Evolutionary conservation across 345 rosid species (phyloP).

Genomic region (Acer saccharum): DNA sequence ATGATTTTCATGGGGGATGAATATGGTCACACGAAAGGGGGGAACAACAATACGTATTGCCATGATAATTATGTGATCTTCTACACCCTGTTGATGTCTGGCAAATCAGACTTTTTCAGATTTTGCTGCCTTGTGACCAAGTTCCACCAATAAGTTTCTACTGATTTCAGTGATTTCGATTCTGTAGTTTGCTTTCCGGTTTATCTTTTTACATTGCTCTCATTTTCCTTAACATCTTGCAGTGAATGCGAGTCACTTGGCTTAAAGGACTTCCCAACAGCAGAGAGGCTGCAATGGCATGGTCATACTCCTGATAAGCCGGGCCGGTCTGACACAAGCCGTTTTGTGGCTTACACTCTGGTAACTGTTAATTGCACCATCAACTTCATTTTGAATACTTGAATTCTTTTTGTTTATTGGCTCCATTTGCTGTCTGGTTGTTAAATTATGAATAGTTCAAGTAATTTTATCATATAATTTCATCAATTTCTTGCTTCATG

Average conservation of each 20-base stretch:
- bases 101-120: constrained; percentile 65
- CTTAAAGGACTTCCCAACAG: constrained; percentile 81
- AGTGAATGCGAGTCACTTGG: constrained; percentile 94
- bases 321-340: constrained; percentile 87
- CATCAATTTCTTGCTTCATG: not conserved
- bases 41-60: constrained; percentile 95
- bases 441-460: not conserved
- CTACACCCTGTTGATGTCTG: constrained; percentile 16
- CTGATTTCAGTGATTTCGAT: constrained; percentile 5
- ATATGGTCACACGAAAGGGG: constrained; percentile 96
- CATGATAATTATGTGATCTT: constrained; percentile 81
- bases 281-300: constrained; percentile 91
- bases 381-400: not conserved
- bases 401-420: not conserved
- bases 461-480: too few relatives aligned
- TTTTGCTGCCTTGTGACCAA: constrained; percentile 79
- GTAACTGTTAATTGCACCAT: constrained; percentile 36
- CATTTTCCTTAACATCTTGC: constrained; percentile 25
- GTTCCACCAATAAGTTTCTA: constrained; percentile 65
- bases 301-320: constrained; percentile 75
- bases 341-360: constrained; percentile 92
- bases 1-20: constrained; percentile 98
- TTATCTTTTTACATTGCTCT: constrained; percentile 2
- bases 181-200: not conserved
- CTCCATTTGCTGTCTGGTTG: not conserved